A percentile compares a stretch with the other conserved stretches of the same genome.
Conservation (phyloP, 192 early-diverging fungal genomes). For the Backusella psychrophila region DNA sequence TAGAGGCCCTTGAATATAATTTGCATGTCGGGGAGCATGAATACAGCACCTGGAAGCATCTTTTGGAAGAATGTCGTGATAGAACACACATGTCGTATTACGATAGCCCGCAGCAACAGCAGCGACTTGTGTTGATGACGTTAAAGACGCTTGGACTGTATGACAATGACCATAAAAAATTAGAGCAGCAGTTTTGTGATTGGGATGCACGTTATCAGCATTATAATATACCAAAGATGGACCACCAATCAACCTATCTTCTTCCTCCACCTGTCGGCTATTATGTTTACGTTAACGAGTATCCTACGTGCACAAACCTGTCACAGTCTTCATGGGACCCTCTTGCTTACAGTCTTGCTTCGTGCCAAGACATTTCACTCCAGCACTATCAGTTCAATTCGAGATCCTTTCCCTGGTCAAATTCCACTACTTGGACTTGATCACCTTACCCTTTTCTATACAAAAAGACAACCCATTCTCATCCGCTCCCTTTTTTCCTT, state of each 20-base stretch:
- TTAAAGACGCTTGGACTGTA: slow-evolving; percentile 15
- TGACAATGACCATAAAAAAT: neutral
- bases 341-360: neutral
- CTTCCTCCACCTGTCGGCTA: slow-evolving; percentile 10
- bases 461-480: neutral
- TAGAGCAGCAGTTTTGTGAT: neutral
- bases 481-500: neutral
- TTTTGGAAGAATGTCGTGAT: slow-evolving; percentile 41
- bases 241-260: neutral
- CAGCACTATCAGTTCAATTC: neutral
- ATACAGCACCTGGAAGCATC: slow-evolving; percentile 64
- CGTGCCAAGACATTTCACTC: neutral
- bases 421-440: neutral
- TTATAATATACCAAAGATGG: neutral
- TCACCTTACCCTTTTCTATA: neutral
- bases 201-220: slow-evolving; percentile 8
- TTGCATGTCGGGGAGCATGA: slow-evolving; percentile 66
- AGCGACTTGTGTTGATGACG: slow-evolving; percentile 1
- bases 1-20: slow-evolving; percentile 70
- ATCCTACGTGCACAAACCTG: slow-evolving; percentile 10
- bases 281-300: neutral
- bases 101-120: neutral
- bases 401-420: slow-evolving; percentile 6
- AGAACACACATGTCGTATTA: slow-evolving; percentile 3
- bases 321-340: slow-evolving; percentile 17